Conservation (phyloP, 139 green algal species). For the Pedinophyceae sp. region DNA sequence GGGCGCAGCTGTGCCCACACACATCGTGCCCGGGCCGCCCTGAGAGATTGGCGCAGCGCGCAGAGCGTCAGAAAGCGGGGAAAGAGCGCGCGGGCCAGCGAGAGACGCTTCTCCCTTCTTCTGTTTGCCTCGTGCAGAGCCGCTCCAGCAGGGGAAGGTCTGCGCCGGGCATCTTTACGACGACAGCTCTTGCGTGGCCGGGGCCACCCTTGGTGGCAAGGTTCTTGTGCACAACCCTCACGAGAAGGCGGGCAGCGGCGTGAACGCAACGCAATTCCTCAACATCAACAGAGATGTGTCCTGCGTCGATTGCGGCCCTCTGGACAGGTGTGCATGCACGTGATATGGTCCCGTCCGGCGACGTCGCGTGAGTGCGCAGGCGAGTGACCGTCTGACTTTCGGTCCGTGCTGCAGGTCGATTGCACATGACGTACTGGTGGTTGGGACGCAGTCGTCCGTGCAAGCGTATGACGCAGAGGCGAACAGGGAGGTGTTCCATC, state of each 20-base stretch:
- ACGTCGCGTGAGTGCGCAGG: too few relatives aligned
- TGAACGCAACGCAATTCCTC: constrained; percentile 31
- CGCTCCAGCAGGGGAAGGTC: constrained; percentile 25
- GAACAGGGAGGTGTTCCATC: constrained; percentile 59
- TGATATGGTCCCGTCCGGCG: constrained; percentile 49
- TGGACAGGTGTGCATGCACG: constrained; percentile 1
- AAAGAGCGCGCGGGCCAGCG: background rate
- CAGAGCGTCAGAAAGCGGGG: too few relatives aligned
- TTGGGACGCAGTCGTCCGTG: constrained; percentile 6
- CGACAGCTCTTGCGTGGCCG: constrained; percentile 24
- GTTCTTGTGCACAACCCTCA: constrained; percentile 53
- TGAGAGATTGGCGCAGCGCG: background rate
- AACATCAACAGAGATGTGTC: constrained; percentile 45
- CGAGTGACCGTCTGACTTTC: constrained; percentile 14
- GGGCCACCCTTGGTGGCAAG: constrained; percentile 42
- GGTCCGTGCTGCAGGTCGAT: background rate
- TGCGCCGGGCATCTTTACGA: constrained; percentile 40
- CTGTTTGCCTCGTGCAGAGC: too few relatives aligned
- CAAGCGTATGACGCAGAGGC: constrained; percentile 44
- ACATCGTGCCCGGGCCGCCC: background rate
- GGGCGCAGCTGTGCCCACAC: too few relatives aligned
- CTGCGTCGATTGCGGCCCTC: constrained; percentile 1
- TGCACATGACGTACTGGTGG: constrained; percentile 8
- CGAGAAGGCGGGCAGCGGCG: constrained; percentile 8
- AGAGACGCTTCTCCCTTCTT: too few relatives aligned